A percentile compares a stretch with the other conserved stretches of the same genome.
Evolutionary conservation across 352 stramenopile species (phyloP).

Genomic region (Globisporangium acanthophoron): DNA sequence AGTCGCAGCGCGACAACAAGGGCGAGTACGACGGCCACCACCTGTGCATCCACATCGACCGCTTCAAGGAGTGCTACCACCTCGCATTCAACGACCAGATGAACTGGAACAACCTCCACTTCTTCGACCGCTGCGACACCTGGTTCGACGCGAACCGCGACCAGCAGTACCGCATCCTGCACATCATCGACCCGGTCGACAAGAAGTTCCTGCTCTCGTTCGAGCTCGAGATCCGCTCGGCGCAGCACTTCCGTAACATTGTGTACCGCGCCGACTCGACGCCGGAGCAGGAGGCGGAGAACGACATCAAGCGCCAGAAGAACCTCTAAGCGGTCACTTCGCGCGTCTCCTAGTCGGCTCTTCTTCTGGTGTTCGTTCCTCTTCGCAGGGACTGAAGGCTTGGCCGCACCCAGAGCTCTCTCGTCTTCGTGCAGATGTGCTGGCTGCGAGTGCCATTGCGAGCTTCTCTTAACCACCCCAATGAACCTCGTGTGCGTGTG

Average conservation of each 20-base stretch:
- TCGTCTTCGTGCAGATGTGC: neutral
- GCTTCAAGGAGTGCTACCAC: slow-evolving; percentile 63
- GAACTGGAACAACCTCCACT: slow-evolving; percentile 70
- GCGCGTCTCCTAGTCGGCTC: neutral
- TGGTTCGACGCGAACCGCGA: slow-evolving; percentile 58
- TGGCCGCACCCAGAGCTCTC: neutral
- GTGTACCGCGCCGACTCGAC: slow-evolving; percentile 55
- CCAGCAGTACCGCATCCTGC: slow-evolving; percentile 69
- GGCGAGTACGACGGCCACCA: slow-evolving; percentile 73
- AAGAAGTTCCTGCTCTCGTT: slow-evolving; percentile 61
- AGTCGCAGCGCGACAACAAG: slow-evolving; percentile 43
- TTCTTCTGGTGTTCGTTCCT: neutral
- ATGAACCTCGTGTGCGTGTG: neutral
- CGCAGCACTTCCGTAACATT: slow-evolving; percentile 63
- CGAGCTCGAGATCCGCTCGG: slow-evolving; percentile 66
- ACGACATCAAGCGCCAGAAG: slow-evolving; percentile 53
- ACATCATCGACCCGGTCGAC: slow-evolving; percentile 57
- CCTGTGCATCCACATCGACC: slow-evolving; percentile 69
- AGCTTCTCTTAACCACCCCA: neutral
- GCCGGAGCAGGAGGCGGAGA: slow-evolving; percentile 40
- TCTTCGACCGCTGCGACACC: slow-evolving; percentile 66
- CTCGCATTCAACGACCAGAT: slow-evolving; percentile 48
- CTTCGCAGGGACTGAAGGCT: neutral
- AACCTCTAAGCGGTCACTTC: slow-evolving; percentile 27
- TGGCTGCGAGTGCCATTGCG: neutral